phyloP scores from a whole-genome alignment of 176 grass and related monocot genomes.

The Oryza rufipogon region DNA sequence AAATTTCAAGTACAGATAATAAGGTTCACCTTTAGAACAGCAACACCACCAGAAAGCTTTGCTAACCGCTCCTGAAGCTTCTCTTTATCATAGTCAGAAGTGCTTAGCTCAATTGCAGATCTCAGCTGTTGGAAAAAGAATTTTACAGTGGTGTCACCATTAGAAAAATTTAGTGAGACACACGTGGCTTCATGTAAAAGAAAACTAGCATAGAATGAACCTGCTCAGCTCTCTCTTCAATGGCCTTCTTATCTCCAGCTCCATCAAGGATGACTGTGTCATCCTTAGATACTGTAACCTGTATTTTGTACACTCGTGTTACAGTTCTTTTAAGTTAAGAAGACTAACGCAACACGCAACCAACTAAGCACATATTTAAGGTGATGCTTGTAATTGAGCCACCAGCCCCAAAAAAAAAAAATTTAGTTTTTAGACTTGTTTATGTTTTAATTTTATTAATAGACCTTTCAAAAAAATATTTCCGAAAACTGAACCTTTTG shows the following conservation, averaged over 20 bases:
- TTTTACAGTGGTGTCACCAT: neutral
- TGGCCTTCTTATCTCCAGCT: slow-evolving; percentile 56
- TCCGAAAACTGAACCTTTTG: too few species aligned
- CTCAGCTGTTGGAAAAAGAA: slow-evolving; percentile 48
- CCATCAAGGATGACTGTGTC: slow-evolving; percentile 68
- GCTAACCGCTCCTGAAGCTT: slow-evolving; percentile 69
- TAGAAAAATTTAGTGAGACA: slow-evolving; percentile 1
- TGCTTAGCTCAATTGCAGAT: slow-evolving; percentile 65
- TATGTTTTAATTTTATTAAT: too few species aligned
- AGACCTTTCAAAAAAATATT: too few species aligned
- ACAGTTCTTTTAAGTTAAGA: slow-evolving; percentile 6
- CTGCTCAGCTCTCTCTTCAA: slow-evolving; percentile 67
- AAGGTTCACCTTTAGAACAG: slow-evolving; percentile 60
- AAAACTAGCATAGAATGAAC: slow-evolving; percentile 33
- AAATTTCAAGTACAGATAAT: neutral
- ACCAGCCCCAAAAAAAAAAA: neutral
- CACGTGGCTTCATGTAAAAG: neutral
- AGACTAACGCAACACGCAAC: neutral
- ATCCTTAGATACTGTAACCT: slow-evolving; percentile 72
- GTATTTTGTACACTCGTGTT: slow-evolving; percentile 26
- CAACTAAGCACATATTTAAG: neutral
- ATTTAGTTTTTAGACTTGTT: too few species aligned
- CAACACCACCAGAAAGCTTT: slow-evolving; percentile 70
- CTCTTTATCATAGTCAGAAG: slow-evolving; percentile 67
- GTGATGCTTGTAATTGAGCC: neutral